Evolutionary conservation across 257 asterid species (phyloP).

Genomic region (Henckelia pumila): DNA sequence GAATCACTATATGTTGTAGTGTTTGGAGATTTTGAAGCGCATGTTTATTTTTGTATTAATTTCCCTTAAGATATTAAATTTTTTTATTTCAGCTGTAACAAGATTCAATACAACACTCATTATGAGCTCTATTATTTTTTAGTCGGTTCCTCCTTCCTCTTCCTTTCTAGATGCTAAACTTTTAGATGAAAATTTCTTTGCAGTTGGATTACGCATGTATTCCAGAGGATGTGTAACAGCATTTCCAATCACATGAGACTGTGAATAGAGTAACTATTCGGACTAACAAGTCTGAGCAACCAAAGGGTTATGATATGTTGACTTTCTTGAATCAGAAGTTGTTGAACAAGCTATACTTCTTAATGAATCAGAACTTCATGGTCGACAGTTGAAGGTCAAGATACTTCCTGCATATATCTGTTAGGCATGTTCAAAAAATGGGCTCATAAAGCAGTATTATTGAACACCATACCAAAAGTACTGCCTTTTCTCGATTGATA

Average conservation of each 20-base stretch:
- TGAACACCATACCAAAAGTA: not conserved
- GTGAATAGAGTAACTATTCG: slow-evolving; percentile 81
- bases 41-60: too few species aligned
- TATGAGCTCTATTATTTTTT: not conserved
- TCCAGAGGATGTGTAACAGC: slow-evolving; percentile 85
- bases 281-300: slow-evolving; percentile 72
- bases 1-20: too few species aligned
- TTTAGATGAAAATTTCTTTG: slow-evolving; percentile 10
- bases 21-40: too few species aligned
- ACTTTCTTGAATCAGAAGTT: slow-evolving; percentile 75
- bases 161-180: not conserved
- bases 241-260: slow-evolving; percentile 76
- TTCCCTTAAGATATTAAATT: too few species aligned
- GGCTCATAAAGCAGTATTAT: not conserved
- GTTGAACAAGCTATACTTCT: slow-evolving; percentile 70
- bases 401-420: not conserved
- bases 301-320: slow-evolving; percentile 81
- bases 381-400: slow-evolving; percentile 71
- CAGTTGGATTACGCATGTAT: slow-evolving; percentile 82
- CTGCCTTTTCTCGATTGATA: not conserved
- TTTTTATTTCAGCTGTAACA: slow-evolving; percentile 1
- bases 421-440: not conserved
- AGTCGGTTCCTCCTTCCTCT: not conserved
- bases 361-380: slow-evolving; percentile 79
- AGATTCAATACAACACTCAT: not conserved